Percentiles rank a stretch among this genome's conserved stretches.
phyloP scores from a whole-genome alignment of 164 flowering plant species.

The Stephania cephalantha region DNA sequence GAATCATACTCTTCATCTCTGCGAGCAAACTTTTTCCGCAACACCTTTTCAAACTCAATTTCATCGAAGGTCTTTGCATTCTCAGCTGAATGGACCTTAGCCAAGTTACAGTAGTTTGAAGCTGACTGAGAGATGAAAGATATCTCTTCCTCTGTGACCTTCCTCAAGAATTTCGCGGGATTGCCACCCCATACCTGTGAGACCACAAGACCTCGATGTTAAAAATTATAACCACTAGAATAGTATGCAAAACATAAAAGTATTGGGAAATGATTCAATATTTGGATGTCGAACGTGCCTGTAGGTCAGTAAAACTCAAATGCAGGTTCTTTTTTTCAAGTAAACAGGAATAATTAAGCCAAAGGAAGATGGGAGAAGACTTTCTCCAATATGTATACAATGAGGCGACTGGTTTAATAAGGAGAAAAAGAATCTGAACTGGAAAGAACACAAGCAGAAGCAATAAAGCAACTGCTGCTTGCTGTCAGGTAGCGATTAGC shows the following conservation, averaged over 20 bases:
- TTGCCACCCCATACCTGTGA: constrained; percentile 96
- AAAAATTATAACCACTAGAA: neutral
- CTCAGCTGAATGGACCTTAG: constrained; percentile 88
- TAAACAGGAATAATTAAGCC: neutral
- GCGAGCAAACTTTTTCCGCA: constrained; percentile 86
- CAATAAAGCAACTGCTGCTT: neutral
- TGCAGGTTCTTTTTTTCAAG: neutral
- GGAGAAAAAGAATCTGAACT: neutral
- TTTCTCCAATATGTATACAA: neutral
- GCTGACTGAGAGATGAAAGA: constrained; percentile 84
- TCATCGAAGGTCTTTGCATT: constrained; percentile 79
- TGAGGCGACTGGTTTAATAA: neutral
- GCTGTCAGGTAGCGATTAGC: neutral
- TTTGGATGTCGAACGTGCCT: neutral
- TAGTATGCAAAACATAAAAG: neutral
- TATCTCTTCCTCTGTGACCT: constrained; percentile 84
- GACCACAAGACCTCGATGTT: neutral
- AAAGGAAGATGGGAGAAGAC: neutral
- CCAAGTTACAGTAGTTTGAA: constrained; percentile 73
- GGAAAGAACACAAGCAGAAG: neutral
- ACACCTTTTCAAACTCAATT: constrained; percentile 81
- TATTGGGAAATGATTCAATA: neutral
- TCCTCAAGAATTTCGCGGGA: constrained; percentile 88
- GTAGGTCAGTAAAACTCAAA: neutral
- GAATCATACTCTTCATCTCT: constrained; percentile 86